Base-by-base conservation (phyloP, 345 rosid genomes). In the Excoecaria agallocha region DNA sequence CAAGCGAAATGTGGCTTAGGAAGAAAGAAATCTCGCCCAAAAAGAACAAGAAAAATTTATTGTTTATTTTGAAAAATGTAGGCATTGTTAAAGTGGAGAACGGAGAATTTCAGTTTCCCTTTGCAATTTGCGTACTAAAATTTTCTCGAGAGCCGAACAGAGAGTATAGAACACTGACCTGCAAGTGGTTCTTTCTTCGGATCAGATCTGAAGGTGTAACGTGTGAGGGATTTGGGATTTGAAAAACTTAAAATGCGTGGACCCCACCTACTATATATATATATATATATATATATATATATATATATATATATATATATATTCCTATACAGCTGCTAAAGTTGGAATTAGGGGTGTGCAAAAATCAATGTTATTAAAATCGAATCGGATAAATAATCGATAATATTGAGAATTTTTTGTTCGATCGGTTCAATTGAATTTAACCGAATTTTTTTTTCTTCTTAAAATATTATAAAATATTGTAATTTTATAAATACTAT, bases 151-250 rank as follows among this genome's bases (percentile, higher is more conserved):
- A 63, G 54, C 12, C 76, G 57, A 72, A 41, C 48, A 57, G 72
- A 61, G 58, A 56, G 22, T 25, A 13, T 10, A 15, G 10, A 1
- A 38, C 60, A 15, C 80, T 24, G 22, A 69, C 72, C 78, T 20
- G 58, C 8, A 25, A 54, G 8, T 22, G 52, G 39, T 49, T 46
- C 11, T 74, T 49, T 46, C 11, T 74, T 69, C 49, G 64, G 78
- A 73, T 57, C 51, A 38, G 83, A 81, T 81, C 80, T 65, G 82
- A 45, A 16, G 67, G 67, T 66, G 20, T 17, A 38, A 19, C 24
- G 8, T 5, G 56, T 25, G 56, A 57, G 10, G n/a, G n/a, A 52
- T 19, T 2, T 12, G 22, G 50, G 10, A 17, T 1, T 20, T 43
- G 39, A 3, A 25, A 49, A 48, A n/a, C 48, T 0, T 24, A 30